Evolutionary conservation across 371 early-diverging fungal genomes (phyloP).

Genomic region (Coemansia sp.): DNA sequence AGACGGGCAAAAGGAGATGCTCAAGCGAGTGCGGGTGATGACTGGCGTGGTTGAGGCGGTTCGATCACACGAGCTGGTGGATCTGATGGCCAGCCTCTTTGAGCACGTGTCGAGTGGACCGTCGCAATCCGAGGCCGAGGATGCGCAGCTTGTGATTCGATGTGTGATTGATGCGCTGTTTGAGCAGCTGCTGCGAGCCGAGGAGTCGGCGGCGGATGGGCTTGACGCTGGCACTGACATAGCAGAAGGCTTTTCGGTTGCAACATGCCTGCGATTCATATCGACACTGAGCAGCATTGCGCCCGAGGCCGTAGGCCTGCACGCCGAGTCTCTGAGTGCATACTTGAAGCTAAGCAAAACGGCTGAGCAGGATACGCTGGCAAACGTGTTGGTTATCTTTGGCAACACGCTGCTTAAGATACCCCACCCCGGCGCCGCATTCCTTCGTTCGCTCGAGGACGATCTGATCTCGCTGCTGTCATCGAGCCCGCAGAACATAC

Average conservation of each 20-base stretch:
- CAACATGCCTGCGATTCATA: conserved; percentile 40
- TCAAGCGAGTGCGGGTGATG: conserved; percentile 48
- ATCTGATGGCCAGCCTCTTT: conserved; percentile 39
- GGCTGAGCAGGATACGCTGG: conserved; percentile 57
- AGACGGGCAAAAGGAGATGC: conserved; percentile 37
- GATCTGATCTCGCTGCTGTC: conserved; percentile 60
- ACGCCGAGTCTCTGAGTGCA: conserved; percentile 31
- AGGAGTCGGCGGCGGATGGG: conserved; percentile 12
- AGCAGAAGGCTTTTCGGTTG: conserved; percentile 17
- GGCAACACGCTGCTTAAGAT: conserved; percentile 60
- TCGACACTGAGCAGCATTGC: conserved; percentile 45
- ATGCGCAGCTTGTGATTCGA: conserved; percentile 46
- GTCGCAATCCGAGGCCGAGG: conserved; percentile 25
- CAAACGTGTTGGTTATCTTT: conserved; percentile 59
- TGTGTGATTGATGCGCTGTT: conserved; percentile 71
- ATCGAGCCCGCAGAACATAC: conserved; percentile 60
- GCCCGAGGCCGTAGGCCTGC: conserved; percentile 39
- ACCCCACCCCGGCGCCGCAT: conserved; percentile 57
- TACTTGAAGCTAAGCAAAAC: conserved; percentile 41
- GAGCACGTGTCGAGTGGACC: conserved; percentile 17
- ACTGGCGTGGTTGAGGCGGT: conserved; percentile 41
- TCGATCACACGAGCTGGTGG: conserved; percentile 32
- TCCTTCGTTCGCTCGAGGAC: conserved; percentile 57
- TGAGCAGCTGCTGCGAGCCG: conserved; percentile 52
- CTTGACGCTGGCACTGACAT: not conserved